phyloP scores from a whole-genome alignment of 805 yeast species.

The Candida orba region DNA sequence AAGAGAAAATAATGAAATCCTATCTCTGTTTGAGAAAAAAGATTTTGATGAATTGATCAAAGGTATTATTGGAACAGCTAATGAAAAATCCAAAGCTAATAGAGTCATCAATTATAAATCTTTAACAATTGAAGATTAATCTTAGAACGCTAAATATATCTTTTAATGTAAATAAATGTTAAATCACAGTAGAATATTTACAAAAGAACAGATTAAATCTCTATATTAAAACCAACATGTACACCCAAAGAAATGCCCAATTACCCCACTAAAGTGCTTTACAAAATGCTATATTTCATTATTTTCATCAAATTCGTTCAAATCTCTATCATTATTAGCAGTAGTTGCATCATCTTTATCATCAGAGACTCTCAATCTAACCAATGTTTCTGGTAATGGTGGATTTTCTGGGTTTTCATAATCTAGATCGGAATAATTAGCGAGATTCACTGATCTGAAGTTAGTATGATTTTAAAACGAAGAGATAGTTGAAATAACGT shows the following conservation, averaged over 20 bases:
- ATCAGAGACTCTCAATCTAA: conserved; percentile 45
- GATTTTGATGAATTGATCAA: conserved; percentile 25
- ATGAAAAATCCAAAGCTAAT: conserved; percentile 27
- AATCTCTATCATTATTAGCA: neutral
- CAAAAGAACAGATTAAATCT: too few relatives aligned
- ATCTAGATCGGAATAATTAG: conserved; percentile 29
- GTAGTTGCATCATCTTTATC: conserved; percentile 27
- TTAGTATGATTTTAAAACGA: conserved; percentile 5
- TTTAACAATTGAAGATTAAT: conserved; percentile 23
- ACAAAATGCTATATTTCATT: too few relatives aligned
- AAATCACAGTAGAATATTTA: neutral
- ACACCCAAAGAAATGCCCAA: too few relatives aligned
- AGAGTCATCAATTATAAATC: conserved; percentile 32
- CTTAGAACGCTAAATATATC: neutral
- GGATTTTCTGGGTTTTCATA: conserved; percentile 27
- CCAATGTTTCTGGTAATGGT: conserved; percentile 61
- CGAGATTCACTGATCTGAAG: conserved; percentile 26
- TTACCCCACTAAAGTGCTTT: too few relatives aligned
- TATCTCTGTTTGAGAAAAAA: conserved; percentile 6
- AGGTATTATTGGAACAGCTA: conserved; percentile 31
- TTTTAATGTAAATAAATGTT: neutral
- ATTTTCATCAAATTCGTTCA: too few relatives aligned
- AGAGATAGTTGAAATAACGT: conserved; percentile 4
- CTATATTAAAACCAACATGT: too few relatives aligned
- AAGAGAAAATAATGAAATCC: conserved; percentile 18